Percentiles rank a stretch among this genome's conserved stretches.
Conservation (phyloP, 306 rosid species). For the Prosopis cineraria region DNA sequence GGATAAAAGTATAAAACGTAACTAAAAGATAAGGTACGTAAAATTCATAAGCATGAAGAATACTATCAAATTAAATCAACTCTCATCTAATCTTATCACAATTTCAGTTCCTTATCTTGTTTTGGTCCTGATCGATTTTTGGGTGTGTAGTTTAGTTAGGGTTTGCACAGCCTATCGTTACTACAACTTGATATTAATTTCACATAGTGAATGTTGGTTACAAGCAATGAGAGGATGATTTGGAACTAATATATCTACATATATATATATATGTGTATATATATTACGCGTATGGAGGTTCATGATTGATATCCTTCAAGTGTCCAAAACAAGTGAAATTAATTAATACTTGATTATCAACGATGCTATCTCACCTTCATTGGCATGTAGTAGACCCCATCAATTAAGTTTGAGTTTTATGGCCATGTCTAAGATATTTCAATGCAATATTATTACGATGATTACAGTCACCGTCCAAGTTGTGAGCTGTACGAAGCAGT, state of each 20-base stretch:
- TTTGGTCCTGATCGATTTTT: not conserved
- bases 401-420: constrained; percentile 9
- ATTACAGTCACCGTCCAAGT: not conserved
- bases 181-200: not conserved
- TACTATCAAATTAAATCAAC: not conserved
- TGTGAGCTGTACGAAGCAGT: not conserved
- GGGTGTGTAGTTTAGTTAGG: not conserved
- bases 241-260: no score
- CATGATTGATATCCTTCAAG: not conserved
- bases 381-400: constrained; percentile 13
- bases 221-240: no score
- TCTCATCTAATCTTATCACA: not conserved
- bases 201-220: not conserved
- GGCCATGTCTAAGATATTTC: not conserved
- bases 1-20: no score
- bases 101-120: not conserved
- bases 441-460: not conserved
- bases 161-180: not conserved
- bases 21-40: not conserved
- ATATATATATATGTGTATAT: no score
- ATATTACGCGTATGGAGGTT: not conserved
- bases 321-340: not conserved
- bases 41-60: not conserved
- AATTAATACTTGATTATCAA: not conserved
- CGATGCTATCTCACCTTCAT: not conserved